Evolutionary conservation across 2,329 filamentous ascomycete genomes (phyloP).

Genomic region (Dactylonectria estremocensis): DNA sequence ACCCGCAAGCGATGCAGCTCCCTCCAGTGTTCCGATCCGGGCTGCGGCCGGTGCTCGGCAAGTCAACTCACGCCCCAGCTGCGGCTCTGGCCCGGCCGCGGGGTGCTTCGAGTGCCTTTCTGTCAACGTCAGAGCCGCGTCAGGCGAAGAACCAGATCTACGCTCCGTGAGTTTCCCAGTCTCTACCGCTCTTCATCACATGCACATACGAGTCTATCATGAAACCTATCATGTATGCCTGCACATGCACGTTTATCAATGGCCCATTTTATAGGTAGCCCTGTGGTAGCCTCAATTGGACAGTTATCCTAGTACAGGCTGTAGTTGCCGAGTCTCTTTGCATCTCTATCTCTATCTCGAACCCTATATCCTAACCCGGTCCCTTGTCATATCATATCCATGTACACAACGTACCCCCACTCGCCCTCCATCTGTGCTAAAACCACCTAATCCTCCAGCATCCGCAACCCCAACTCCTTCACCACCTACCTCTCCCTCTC

Average conservation of each 20-base stretch:
- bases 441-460: constrained; percentile 56
- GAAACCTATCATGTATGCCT: constrained; percentile 3
- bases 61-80: not conserved
- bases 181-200: not conserved
- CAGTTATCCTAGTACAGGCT: no score
- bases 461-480: constrained; percentile 69
- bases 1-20: constrained; percentile 15
- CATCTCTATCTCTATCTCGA: constrained; percentile 12
- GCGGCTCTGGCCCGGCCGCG: not conserved
- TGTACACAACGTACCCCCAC: not conserved
- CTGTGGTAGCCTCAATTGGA: no score
- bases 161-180: constrained; percentile 50
- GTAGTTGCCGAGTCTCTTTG: no score
- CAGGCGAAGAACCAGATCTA: constrained; percentile 55
- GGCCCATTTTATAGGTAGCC: not conserved
- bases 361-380: constrained; percentile 42
- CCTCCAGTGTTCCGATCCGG: constrained; percentile 6
- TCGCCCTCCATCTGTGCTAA: constrained; percentile 7
- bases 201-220: no score
- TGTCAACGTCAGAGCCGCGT: constrained; percentile 46
- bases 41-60: constrained; percentile 17
- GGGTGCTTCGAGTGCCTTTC: constrained; percentile 29
- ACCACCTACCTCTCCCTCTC: constrained; percentile 70
- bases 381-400: constrained; percentile 25
- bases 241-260: not conserved